Evolutionary conservation across 768 basidiomycete genomes (phyloP), one percentile per base, ranked within the genome.

Genomic region (Leucocoprinus birnbaumii): DNA sequence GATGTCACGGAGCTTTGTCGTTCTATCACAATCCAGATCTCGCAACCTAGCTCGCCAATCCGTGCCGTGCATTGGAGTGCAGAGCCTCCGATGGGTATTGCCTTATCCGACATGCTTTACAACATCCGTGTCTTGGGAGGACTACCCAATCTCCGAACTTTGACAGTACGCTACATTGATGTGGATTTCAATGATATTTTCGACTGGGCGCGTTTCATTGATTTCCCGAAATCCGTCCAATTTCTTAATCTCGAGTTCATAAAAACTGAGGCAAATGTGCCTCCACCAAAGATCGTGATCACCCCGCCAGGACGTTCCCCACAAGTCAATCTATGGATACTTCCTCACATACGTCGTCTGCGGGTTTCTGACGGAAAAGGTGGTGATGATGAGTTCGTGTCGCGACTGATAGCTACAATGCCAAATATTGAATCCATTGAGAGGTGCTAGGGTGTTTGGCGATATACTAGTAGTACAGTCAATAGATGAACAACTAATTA

Each of bases 121-220:
- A 48, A 26, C 16, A 55, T 66, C 5, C 58, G 55, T 38, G 56
- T 56, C 16, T 55, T 58, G n/a, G 48, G 58, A 8, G 50, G 55
- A 16, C 53, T 48, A 34, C 62, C 63, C 43, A 60, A 61, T 50
- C 59, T 65, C 19, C 62, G 58, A n/a, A 64, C 62, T 6, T 45
- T 68, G 31, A 56, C 51, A 22, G 49, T 66, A 21, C 48, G 58
- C 21, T 66, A 63, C 48, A 55, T 60, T 22, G 60, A 61, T 38
- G 55, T 63, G 26, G 59, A 53, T 10, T 48, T 61, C 37, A 54
- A 62, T 47, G 62, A 65, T 27, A 57, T 67, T 19, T 63, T 65
- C 48, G 55, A 59, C 24, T 52, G 44, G 51, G 61, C 47, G 31
- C 59, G 63, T 34, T 61, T 65, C 22, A 58, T 57, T 18, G 48